Conservation (phyloP, 805 yeast genomes). For the Wickerhamomyces queroliae region DNA sequence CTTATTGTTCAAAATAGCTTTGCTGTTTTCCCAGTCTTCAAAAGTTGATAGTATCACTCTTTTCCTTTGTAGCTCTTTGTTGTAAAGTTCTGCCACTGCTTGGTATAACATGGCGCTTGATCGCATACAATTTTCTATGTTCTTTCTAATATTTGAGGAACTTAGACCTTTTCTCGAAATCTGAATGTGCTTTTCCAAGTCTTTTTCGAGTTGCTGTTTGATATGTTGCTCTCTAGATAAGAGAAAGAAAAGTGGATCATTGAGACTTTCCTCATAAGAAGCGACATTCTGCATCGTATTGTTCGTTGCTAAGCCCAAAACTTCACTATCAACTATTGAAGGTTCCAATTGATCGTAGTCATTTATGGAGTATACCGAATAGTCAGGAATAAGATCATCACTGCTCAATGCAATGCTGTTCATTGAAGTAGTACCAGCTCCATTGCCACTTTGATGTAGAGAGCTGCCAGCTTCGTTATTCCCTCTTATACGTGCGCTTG, state of each 20-base stretch:
- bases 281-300: too few relatives aligned
- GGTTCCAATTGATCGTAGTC: neutral
- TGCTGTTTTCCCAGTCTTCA: conserved; percentile 32
- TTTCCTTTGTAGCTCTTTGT: conserved; percentile 26
- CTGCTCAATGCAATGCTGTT: too few relatives aligned
- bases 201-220: conserved; percentile 10
- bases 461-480: too few relatives aligned
- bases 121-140: conserved; percentile 26
- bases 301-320: neutral
- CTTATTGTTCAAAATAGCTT: conserved; percentile 26
- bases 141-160: conserved; percentile 23
- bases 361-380: neutral
- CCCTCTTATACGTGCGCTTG: too few relatives aligned
- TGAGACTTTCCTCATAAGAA: too few relatives aligned
- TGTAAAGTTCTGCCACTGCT: conserved; percentile 36
- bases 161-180: conserved; percentile 28
- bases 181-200: conserved; percentile 18
- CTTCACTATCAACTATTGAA: neutral
- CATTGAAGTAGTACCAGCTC: too few relatives aligned
- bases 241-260: conserved; percentile 12
- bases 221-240: conserved; percentile 15
- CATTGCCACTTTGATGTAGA: too few relatives aligned
- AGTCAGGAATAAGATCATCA: neutral
- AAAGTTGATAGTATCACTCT: conserved; percentile 23
- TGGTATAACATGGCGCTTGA: conserved; percentile 32